Conservation (phyloP, 2,329 filamentous ascomycete genomes). For the Seiridium unicorne region DNA sequence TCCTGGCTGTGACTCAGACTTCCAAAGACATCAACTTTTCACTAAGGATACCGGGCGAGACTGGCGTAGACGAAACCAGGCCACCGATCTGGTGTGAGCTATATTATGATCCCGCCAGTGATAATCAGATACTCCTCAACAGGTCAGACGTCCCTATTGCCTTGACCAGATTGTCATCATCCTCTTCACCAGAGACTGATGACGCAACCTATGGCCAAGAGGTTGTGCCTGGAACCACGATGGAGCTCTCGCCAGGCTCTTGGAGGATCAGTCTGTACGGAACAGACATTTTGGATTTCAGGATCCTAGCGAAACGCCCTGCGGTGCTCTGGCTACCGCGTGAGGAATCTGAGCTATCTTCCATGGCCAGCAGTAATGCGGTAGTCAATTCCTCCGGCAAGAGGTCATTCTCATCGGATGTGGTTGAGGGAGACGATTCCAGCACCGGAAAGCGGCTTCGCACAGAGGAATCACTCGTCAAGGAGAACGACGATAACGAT, state of each 20-base stretch:
- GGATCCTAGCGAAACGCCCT: slow-evolving; percentile 55
- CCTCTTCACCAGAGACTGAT: slow-evolving; percentile 39
- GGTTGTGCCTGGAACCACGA: slow-evolving; percentile 42
- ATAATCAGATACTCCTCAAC: slow-evolving; percentile 56
- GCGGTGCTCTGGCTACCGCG: slow-evolving; percentile 35
- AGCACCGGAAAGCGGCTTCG: slow-evolving; percentile 42
- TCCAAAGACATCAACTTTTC: slow-evolving; percentile 60
- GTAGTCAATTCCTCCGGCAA: slow-evolving; percentile 48
- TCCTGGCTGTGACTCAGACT: slow-evolving; percentile 60
- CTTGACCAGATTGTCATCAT: slow-evolving; percentile 44
- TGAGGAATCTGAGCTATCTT: slow-evolving; percentile 25
- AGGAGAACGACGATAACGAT: slow-evolving; percentile 32
- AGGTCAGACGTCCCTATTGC: slow-evolving; percentile 53
- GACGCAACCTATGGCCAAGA: slow-evolving; percentile 40
- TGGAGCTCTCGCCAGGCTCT: slow-evolving; percentile 51
- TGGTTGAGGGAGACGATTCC: slow-evolving; percentile 30
- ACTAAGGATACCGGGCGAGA: slow-evolving; percentile 52
- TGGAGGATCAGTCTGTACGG: slow-evolving; percentile 54
- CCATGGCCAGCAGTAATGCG: slow-evolving; percentile 27
- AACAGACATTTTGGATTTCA: slow-evolving; percentile 54
- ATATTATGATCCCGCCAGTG: slow-evolving; percentile 59
- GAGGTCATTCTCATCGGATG: slow-evolving; percentile 45
- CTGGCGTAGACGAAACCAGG: slow-evolving; percentile 38
- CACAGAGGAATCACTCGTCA: slow-evolving; percentile 22
- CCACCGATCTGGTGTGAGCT: slow-evolving; percentile 59